Evolutionary conservation across 768 basidiomycete genomes (phyloP).

Genomic region (Trametes punicea): DNA sequence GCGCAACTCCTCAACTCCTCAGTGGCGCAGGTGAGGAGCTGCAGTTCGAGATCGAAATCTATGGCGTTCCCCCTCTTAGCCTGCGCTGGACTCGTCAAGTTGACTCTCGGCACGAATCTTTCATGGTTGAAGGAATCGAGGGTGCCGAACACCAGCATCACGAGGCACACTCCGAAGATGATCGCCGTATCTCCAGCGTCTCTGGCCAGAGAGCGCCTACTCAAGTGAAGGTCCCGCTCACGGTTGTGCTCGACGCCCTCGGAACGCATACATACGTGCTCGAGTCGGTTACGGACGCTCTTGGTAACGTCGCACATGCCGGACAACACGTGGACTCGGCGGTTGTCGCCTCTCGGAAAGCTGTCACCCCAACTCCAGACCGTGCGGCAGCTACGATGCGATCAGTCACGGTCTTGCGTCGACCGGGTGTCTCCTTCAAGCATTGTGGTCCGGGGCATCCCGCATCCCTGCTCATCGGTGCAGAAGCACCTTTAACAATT

Average conservation of each 20-base stretch:
- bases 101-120: conserved; percentile 63
- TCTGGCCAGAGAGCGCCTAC: conserved; percentile 40
- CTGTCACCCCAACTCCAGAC: background rate
- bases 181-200: conserved; percentile 19
- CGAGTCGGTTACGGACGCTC: conserved; percentile 78
- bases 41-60: conserved; percentile 58
- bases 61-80: conserved; percentile 73
- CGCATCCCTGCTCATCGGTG: conserved; percentile 66
- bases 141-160: conserved; percentile 40
- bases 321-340: background rate
- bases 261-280: conserved; percentile 73
- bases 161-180: conserved; percentile 23
- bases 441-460: conserved; percentile 71
- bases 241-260: conserved; percentile 55
- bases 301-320: conserved; percentile 64
- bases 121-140: conserved; percentile 84
- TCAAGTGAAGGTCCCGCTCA: conserved; percentile 64
- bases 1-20: conserved; percentile 37
- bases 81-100: conserved; percentile 73
- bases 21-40: conserved; percentile 53
- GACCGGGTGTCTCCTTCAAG: conserved; percentile 70
- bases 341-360: conserved; percentile 35
- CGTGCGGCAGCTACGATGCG: conserved; percentile 30
- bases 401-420: conserved; percentile 66
- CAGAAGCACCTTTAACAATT: conserved; percentile 56